phyloP scores from a whole-genome alignment of 495 filamentous ascomycete species.

The Margaritispora aquatica region DNA sequence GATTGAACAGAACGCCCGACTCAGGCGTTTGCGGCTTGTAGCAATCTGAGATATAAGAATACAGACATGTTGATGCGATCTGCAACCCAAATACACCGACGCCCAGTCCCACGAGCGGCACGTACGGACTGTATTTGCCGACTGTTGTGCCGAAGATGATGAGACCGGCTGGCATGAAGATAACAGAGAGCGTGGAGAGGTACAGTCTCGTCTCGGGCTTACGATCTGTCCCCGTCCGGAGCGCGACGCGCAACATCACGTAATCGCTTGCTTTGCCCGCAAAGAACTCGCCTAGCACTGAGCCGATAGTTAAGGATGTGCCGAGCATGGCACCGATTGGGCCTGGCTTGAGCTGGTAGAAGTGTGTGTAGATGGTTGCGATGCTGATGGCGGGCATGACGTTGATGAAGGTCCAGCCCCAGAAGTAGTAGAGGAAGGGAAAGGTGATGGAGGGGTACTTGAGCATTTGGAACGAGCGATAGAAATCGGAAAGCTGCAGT shows the following conservation, averaged over 20 bases:
- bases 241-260: constrained; percentile 17
- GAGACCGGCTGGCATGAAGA: constrained; percentile 25
- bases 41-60: constrained; percentile 32
- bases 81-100: constrained; percentile 33
- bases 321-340: constrained; percentile 23
- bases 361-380: constrained; percentile 23
- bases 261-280: constrained; percentile 23
- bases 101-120: constrained; percentile 27
- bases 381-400: constrained; percentile 24
- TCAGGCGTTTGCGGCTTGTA: constrained; percentile 37
- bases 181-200: constrained; percentile 17
- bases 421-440: constrained; percentile 26
- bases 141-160: constrained; percentile 30
- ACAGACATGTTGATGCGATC: constrained; percentile 27
- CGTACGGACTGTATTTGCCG: constrained; percentile 8
- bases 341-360: constrained; percentile 20
- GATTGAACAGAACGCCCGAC: constrained; percentile 34
- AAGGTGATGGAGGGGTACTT: constrained; percentile 24
- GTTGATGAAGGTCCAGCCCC: constrained; percentile 25
- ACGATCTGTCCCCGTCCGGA: constrained; percentile 14
- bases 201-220: constrained; percentile 27
- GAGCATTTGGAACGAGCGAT: constrained; percentile 25
- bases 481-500: constrained; percentile 20
- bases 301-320: constrained; percentile 20
- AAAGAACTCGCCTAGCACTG: constrained; percentile 25